Conservation (phyloP, 805 yeast genomes). For the Saturnispora halmiae region DNA sequence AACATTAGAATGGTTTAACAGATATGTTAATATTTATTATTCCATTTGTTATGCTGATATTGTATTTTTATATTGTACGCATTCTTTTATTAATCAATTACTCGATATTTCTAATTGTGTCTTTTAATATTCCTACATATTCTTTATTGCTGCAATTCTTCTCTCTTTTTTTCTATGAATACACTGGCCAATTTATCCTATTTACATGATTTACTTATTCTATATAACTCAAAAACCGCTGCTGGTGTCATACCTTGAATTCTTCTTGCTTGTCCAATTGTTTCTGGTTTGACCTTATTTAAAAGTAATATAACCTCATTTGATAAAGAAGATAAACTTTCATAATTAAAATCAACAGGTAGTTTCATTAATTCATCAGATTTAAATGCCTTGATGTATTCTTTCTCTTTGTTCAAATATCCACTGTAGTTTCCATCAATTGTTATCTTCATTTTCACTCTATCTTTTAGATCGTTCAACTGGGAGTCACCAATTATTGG, state of each 20-base stretch:
- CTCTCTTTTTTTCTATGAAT: too few species aligned
- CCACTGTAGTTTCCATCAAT: slow-evolving; percentile 81
- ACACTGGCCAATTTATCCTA: slow-evolving; percentile 10
- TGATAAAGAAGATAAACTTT: slow-evolving; percentile 53
- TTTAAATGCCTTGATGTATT: slow-evolving; percentile 64
- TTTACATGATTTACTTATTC: slow-evolving; percentile 32
- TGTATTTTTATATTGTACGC: too few species aligned
- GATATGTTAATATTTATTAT: too few species aligned
- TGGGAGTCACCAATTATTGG: slow-evolving; percentile 29
- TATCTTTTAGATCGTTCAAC: slow-evolving; percentile 27
- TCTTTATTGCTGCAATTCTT: too few species aligned
- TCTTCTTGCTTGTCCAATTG: slow-evolving; percentile 91
- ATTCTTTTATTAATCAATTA: too few species aligned
- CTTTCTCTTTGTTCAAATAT: slow-evolving; percentile 62
- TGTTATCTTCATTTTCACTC: slow-evolving; percentile 53
- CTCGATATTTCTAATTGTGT: too few species aligned
- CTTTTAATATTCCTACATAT: too few species aligned
- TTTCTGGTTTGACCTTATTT: slow-evolving; percentile 71
- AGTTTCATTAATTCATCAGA: slow-evolving; percentile 71
- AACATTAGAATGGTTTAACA: too few species aligned
- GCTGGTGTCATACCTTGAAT: slow-evolving; percentile 95
- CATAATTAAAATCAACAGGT: slow-evolving; percentile 63
- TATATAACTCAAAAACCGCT: slow-evolving; percentile 71
- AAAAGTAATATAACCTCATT: slow-evolving; percentile 63
- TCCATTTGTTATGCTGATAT: too few species aligned